Conservation (phyloP, 805 yeast genomes). For the Clavispora phyllophila region DNA sequence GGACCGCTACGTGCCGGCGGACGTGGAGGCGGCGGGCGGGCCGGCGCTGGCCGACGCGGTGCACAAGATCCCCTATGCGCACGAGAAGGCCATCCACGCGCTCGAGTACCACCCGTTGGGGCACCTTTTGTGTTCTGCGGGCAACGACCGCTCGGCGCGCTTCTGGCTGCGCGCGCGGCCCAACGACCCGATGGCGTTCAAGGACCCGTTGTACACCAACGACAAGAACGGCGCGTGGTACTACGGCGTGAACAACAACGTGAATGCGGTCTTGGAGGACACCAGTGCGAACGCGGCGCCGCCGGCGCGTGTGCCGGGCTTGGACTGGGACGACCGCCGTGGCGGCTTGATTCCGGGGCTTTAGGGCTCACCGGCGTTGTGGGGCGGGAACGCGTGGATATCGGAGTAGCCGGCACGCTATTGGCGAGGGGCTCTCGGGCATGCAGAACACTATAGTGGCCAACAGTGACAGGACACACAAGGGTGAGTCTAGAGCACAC, state of each 20-base stretch:
- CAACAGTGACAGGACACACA: too few species aligned
- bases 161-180: conserved; percentile 96
- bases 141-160: conserved; percentile 86
- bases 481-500: too few species aligned
- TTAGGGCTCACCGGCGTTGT: too few species aligned
- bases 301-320: conserved; percentile 12
- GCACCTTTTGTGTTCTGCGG: conserved; percentile 84
- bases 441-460: too few species aligned
- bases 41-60: conserved; percentile 30
- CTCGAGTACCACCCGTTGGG: conserved; percentile 93
- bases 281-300: conserved; percentile 3
- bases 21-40: conserved; percentile 13
- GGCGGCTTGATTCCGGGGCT: conserved; percentile 7
- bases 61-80: conserved; percentile 83
- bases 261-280: conserved; percentile 33
- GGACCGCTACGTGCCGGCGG: conserved; percentile 44
- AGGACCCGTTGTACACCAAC: conserved; percentile 75
- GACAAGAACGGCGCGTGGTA: conserved; percentile 57
- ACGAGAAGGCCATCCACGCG: conserved; percentile 87
- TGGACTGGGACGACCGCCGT: conserved; percentile 8
- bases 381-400: too few species aligned
- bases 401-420: too few species aligned
- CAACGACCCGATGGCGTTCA: conserved; percentile 75
- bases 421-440: too few species aligned
- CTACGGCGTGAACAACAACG: conserved; percentile 41